Percentiles rank a stretch among this genome's conserved stretches.
Conservation (phyloP, 768 basidiomycete species). For the Cyathus striatus region DNA sequence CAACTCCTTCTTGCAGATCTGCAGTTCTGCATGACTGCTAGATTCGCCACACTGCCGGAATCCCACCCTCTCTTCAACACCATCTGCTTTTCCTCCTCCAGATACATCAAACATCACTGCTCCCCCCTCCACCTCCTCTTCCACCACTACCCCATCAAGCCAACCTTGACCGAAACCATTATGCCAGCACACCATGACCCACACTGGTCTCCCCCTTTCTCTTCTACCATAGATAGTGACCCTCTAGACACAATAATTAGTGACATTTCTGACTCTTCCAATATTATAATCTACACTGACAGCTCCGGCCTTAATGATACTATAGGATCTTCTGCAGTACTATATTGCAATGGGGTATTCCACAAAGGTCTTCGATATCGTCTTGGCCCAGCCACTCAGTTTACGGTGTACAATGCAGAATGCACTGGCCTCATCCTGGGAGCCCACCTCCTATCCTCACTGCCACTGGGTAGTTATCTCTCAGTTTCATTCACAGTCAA, state of each 20-base stretch:
- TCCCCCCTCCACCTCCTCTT: slow-evolving; percentile 6
- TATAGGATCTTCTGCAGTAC: slow-evolving; percentile 10
- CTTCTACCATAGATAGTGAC: slow-evolving; percentile 1
- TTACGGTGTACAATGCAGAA: slow-evolving; percentile 8
- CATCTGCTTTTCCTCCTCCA: not conserved
- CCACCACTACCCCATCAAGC: slow-evolving; percentile 1
- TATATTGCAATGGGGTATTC: slow-evolving; percentile 1
- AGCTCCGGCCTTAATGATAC: slow-evolving; percentile 9
- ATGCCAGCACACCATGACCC: not conserved
- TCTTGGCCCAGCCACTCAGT: slow-evolving; percentile 3
- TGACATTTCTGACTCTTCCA: slow-evolving; percentile 4
- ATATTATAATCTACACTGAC: slow-evolving; percentile 10
- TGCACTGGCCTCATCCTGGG: slow-evolving; percentile 1
- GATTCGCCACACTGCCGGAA: slow-evolving; percentile 14
- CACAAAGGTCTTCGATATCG: not conserved
- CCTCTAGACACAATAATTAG: slow-evolving; percentile 6
- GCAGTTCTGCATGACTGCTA: slow-evolving; percentile 9
- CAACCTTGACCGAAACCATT: slow-evolving; percentile 5
- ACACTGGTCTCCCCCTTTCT: not conserved
- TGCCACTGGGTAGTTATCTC: not conserved
- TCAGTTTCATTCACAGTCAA: not conserved
- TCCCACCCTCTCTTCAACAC: slow-evolving; percentile 13
- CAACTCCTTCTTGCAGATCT: slow-evolving; percentile 9
- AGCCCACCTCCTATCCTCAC: not conserved
- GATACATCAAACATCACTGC: slow-evolving; percentile 5